Evolutionary conservation across 257 asterid genomes (phyloP), one percentile per base, ranked within the genome.

Genomic region (Salvia hispanica): DNA sequence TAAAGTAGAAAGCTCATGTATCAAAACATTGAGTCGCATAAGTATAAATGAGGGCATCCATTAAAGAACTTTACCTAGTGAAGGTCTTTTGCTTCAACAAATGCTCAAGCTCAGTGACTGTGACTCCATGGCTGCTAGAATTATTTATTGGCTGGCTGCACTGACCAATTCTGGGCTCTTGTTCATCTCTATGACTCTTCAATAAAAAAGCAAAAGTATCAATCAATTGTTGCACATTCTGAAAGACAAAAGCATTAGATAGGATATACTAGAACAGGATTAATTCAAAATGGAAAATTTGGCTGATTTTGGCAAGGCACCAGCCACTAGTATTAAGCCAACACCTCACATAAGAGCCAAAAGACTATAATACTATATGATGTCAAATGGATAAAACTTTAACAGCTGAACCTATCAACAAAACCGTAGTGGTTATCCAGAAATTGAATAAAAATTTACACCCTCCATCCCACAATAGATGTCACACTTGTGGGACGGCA

Each of bases 11-110:
- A 58, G 69, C 31, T 34, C 59, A 21, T 40, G 45, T 50, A 50
- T 31, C 64, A 25, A 48, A 16, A 76, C 40, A 39, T 33, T 18
- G 14, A 31, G 21, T 11, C 11, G 55, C 16, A 16, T 58, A 37
- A 57, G 53, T 1, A 60, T 12, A 64, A 44, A 34, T 7, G 12
- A 25, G 43, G 52, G 40, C 11, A 14, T 28, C 16, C 53, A 18
- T 59, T 37, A 56, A 76, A 65, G 57, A 67, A 52, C 58, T 58
- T 76, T 65, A 88, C 98, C 89, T 86, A 62, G 85, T 82, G 74
- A 93, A 90, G 21, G 83, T 82, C 75, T 85, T 88, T 70, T 81
- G 88, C 84, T 78, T 88, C 77, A 93, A 76, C 80, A 85, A 74
- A 50, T 84, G 83, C 80, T 90, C 98, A 64, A 93, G 92, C 77